A percentile compares a stretch with the other conserved stretches of the same genome.
phyloP scores from a whole-genome alignment of 2,329 filamentous ascomycete species.

The Sporothrix brasiliensis region DNA sequence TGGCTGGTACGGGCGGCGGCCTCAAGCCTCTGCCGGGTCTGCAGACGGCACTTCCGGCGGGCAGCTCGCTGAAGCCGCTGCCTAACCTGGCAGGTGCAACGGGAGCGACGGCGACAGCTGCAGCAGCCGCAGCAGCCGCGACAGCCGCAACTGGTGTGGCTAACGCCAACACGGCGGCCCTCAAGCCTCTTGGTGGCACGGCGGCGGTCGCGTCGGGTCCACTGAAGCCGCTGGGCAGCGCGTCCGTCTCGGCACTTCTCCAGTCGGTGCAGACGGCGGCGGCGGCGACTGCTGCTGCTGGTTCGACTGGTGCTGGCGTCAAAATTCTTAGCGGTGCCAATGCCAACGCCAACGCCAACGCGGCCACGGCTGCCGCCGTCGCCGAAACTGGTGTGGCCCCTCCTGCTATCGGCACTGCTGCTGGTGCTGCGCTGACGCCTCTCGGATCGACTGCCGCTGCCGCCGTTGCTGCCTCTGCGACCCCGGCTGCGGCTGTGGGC shows the following conservation, averaged over 20 bases:
- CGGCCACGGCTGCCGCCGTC: not conserved
- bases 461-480: not conserved
- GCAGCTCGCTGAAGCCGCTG: slow-evolving; percentile 32
- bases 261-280: not conserved
- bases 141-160: slow-evolving; percentile 26
- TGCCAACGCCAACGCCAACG: not conserved
- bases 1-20: slow-evolving; percentile 26
- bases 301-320: not conserved
- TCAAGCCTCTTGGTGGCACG: slow-evolving; percentile 22
- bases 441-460: not conserved
- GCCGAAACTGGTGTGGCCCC: not conserved
- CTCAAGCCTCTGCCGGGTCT: slow-evolving; percentile 35
- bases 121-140: slow-evolving; percentile 6
- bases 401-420: not conserved
- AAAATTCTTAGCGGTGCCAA: not conserved
- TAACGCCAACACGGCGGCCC: slow-evolving; percentile 24
- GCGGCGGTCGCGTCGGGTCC: slow-evolving; percentile 5
- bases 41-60: slow-evolving; percentile 20
- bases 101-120: not conserved
- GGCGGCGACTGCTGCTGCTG: not conserved
- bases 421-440: not conserved
- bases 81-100: slow-evolving; percentile 31
- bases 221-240: slow-evolving; percentile 34
- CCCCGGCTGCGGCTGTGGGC: not conserved
- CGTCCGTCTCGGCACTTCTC: not conserved